Percentiles rank a stretch among this genome's conserved stretches.
These are phyloP conservation scores for Ceratocystis alfenasii DNA, from an alignment of 2,329 filamentous ascomycete genomes.

Conservation along the genomic window DNA sequence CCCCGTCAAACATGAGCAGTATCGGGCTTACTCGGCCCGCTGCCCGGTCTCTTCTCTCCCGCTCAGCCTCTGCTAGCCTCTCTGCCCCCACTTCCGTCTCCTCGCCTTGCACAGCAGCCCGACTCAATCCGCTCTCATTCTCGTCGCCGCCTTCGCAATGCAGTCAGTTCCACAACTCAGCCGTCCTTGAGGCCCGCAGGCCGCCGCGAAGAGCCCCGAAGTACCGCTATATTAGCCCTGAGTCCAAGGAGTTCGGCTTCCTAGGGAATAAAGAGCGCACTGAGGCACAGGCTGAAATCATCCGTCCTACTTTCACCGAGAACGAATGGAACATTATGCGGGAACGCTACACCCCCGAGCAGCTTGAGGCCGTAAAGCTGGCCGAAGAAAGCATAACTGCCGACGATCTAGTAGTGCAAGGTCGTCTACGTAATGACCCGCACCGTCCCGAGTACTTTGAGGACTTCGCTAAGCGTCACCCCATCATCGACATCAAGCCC, in stretches of 20 bases:
- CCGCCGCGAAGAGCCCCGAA: constrained; percentile 10
- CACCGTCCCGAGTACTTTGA: constrained; percentile 67
- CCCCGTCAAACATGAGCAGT: constrained; percentile 17
- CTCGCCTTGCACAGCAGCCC: not conserved
- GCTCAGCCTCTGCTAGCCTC: constrained; percentile 23
- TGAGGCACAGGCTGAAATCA: constrained; percentile 20
- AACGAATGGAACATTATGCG: constrained; percentile 52
- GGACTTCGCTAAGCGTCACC: constrained; percentile 66
- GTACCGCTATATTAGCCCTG: constrained; percentile 19
- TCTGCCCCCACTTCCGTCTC: constrained; percentile 23
- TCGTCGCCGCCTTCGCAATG: constrained; percentile 24
- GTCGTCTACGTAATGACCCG: constrained; percentile 57
- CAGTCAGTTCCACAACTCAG: constrained; percentile 42
- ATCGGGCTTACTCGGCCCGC: constrained; percentile 16
- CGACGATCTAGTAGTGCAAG: constrained; percentile 62
- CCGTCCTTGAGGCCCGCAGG: constrained; percentile 36
- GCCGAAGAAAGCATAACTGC: constrained; percentile 66
- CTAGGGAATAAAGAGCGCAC: constrained; percentile 7
- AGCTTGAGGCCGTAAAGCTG: constrained; percentile 69
- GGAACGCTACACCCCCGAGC: constrained; percentile 63
- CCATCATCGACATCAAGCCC: constrained; percentile 61
- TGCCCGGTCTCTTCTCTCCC: constrained; percentile 16
- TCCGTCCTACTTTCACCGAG: constrained; percentile 49
- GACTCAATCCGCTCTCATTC: constrained; percentile 2
- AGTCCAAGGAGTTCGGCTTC: constrained; percentile 14